Base-by-base conservation (phyloP, 2,329 filamentous ascomycete genomes). In the Penicillium sp. region DNA sequence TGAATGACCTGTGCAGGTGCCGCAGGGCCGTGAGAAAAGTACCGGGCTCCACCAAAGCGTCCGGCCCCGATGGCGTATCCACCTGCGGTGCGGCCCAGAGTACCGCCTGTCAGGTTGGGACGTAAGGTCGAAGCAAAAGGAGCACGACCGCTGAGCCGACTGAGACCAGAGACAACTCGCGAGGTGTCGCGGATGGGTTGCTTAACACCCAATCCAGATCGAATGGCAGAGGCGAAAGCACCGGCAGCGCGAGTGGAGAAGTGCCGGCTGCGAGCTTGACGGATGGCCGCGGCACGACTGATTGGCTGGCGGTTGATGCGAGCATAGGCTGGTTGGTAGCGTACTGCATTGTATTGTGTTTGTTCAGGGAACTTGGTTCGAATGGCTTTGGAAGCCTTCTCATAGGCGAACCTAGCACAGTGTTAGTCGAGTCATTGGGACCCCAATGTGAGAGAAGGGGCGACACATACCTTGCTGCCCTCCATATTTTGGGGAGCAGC, bases 61-160 rank as follows among this genome's bases (percentile, higher is more conserved):
- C 87, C 88, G 46, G 86, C 84, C 29, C 90, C 90, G 52, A 82
- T 76, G 38, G 90, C 77, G 59, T 99, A 99, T n/a, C 94, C 94
- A 61, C 93, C 92, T 7, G 92, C 90, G 38, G 90, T 90, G 53
- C 93, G 86, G 32, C 90, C 87, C 42, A 97, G 77, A 22, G 90
- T 87, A 40, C 93, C 92, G 45, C 92, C 93, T 0, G 92, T 97
- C 60, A 97, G 78, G 69, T 96, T 97, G 2, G 94, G 94, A 34
- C 94, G 88, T 34, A 99, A 84, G 1, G 92, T 88, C 47, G 87
- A 91, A 4, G 92, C 89, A 72, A 97, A 97, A 0, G 93, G 93
- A 29, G 92, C 87, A 47, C 89, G 86, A 27, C 86, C 86, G 14
- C 90, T 86, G 54, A 89, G 82, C 57, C 86, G 83, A 31, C 79